phyloP scores from a whole-genome alignment of 208 protist genomes.

The Leishmania guyanensis region DNA sequence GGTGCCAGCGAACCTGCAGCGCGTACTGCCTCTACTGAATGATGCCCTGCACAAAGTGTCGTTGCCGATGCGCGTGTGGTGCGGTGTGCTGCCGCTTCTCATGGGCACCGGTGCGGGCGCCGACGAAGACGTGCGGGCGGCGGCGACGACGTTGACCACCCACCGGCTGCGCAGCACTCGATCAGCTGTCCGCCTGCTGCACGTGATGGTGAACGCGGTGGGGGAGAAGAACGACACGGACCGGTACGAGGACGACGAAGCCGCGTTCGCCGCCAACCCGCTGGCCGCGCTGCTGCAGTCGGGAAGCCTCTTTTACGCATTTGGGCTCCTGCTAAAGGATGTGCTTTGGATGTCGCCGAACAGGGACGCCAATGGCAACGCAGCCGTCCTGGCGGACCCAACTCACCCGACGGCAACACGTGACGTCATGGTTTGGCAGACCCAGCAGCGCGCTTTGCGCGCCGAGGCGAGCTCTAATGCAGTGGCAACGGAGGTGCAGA shows the following conservation, averaged over 20 bases:
- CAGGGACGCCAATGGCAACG: background rate
- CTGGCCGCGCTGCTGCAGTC: conserved; percentile 44
- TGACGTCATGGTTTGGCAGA: conserved; percentile 37
- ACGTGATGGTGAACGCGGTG: conserved; percentile 46
- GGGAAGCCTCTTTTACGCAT: conserved; percentile 49
- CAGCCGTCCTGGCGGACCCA: background rate
- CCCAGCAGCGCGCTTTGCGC: conserved; percentile 47
- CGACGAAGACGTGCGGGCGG: conserved; percentile 33
- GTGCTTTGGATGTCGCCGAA: conserved; percentile 50
- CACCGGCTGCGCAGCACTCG: conserved; percentile 50
- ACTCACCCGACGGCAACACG: background rate
- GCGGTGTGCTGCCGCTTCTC: conserved; percentile 50
- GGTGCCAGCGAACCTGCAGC: conserved; percentile 36
- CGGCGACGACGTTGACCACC: conserved; percentile 34
- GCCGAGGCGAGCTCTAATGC: conserved; percentile 39
- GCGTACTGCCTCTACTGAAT: conserved; percentile 58
- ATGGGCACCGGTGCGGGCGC: conserved; percentile 30
- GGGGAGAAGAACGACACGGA: conserved; percentile 48
- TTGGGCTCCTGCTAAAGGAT: conserved; percentile 68
- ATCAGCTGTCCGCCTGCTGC: conserved; percentile 56
- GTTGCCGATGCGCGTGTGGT: conserved; percentile 65
- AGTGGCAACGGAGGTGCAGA: conserved; percentile 60
- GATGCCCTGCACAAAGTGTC: conserved; percentile 39
- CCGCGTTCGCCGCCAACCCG: conserved; percentile 68
- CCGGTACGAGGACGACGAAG: conserved; percentile 62